phyloP scores from a whole-genome alignment of 495 filamentous ascomycete species.

The Neurospora sp. region DNA sequence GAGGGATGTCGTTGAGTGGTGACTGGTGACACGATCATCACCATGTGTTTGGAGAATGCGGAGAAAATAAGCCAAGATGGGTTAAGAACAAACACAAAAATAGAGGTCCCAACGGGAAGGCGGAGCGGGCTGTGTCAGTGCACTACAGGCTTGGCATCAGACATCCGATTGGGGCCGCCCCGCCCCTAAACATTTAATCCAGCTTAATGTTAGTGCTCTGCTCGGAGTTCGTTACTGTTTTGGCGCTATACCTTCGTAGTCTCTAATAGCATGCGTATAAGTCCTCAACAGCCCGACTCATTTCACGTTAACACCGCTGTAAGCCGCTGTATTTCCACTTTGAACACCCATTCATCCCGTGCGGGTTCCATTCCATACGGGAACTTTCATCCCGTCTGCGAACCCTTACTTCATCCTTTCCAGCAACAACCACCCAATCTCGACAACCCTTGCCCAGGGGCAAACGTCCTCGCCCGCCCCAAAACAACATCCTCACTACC shows the following conservation, averaged over 20 bases:
- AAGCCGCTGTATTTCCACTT: neutral
- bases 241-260: fast-evolving
- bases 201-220: neutral
- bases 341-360: neutral
- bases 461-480: neutral
- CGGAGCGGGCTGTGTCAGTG: neutral
- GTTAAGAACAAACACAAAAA: neutral
- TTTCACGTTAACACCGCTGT: neutral
- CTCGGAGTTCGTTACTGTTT: neutral
- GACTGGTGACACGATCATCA: neutral
- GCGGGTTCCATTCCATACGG: neutral
- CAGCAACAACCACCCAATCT: neutral
- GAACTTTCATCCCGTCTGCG: neutral
- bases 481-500: neutral
- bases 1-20: neutral
- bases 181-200: neutral
- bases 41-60: neutral
- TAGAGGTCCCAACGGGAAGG: neutral
- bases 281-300: neutral
- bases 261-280: neutral
- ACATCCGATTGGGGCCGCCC: neutral
- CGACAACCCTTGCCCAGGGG: neutral
- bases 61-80: neutral
- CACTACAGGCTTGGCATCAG: neutral
- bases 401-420: neutral